phyloP scores from a whole-genome alignment of 2,329 filamentous ascomycete species.

The Colletotrichum melonis region DNA sequence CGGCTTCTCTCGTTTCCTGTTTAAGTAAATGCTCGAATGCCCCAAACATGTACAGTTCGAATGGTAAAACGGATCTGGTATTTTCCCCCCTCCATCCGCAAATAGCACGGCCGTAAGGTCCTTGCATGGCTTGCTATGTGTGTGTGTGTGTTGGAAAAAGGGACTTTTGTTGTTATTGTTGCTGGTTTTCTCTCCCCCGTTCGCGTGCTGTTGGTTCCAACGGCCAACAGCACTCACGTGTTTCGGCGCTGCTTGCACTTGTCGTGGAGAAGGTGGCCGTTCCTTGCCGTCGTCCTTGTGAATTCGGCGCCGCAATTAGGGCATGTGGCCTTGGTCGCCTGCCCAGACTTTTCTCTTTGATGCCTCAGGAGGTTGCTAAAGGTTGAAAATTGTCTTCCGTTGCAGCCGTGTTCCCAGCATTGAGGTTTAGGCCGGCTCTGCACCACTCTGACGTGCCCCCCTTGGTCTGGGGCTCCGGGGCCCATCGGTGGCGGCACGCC shows the following conservation, averaged over 20 bases:
- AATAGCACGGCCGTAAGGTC: not conserved
- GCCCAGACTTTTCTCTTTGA: slow-evolving; percentile 93
- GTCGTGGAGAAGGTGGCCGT: slow-evolving; percentile 86
- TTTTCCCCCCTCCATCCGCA: not conserved
- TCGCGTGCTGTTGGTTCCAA: slow-evolving; percentile 1
- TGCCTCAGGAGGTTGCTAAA: slow-evolving; percentile 95
- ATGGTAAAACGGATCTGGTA: not conserved
- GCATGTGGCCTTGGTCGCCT: slow-evolving; percentile 88
- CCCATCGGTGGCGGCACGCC: slow-evolving; percentile 51
- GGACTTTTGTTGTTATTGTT: slow-evolving; percentile 8
- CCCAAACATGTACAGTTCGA: slow-evolving; percentile 25
- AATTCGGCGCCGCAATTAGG: slow-evolving; percentile 94
- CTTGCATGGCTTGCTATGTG: not conserved
- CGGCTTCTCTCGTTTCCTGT: not conserved
- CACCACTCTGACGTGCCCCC: slow-evolving; percentile 73
- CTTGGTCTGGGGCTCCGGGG: slow-evolving; percentile 45
- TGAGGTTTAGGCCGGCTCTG: slow-evolving; percentile 90
- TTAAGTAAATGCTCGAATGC: not conserved
- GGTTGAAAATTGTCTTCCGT: slow-evolving; percentile 93
- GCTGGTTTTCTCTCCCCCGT: not conserved
- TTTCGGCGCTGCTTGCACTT: slow-evolving; percentile 85
- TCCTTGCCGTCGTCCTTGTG: slow-evolving; percentile 87
- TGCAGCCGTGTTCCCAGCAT: slow-evolving; percentile 98
- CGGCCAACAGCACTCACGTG: slow-evolving; percentile 39
- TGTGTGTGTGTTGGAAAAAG: not conserved